A percentile compares a stretch with the other conserved stretches of the same genome.
These are phyloP conservation scores for Parascedosporium putredinis DNA, from an alignment of 2,329 filamentous ascomycete species.

Conservation along the genomic window DNA sequence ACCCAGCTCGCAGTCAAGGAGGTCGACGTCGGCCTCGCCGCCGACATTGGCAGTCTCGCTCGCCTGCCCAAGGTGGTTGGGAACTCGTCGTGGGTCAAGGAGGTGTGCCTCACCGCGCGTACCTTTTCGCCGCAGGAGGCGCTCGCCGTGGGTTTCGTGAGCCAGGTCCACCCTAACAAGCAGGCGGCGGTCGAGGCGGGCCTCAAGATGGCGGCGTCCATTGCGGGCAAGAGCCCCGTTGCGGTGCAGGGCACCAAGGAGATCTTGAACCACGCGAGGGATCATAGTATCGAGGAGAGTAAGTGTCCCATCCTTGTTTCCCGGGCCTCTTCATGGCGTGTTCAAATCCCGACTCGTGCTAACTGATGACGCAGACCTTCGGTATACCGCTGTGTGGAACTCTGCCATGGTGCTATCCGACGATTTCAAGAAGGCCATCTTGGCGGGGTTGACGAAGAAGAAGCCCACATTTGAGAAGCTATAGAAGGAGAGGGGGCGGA, in stretches of 20 bases:
- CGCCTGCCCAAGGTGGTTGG: constrained; percentile 65
- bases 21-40: constrained; percentile 71
- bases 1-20: constrained; percentile 65
- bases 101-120: constrained; percentile 62
- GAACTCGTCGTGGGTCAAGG: constrained; percentile 66
- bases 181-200: constrained; percentile 51
- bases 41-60: constrained; percentile 66
- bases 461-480: constrained; percentile 80
- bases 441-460: constrained; percentile 67
- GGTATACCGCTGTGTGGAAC: constrained; percentile 85
- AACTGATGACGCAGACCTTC: constrained; percentile 41
- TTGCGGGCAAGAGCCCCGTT: constrained; percentile 77
- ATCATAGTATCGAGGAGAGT: constrained; percentile 69
- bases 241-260: constrained; percentile 84
- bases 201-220: constrained; percentile 49
- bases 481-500: constrained; percentile 25
- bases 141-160: constrained; percentile 58
- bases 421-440: constrained; percentile 64
- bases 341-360: background rate
- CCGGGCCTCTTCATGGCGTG: background rate
- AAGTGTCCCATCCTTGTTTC: constrained; percentile 21
- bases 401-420: constrained; percentile 67
- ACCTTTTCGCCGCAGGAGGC: constrained; percentile 62
- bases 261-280: constrained; percentile 69
- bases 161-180: constrained; percentile 53